phyloP scores from a whole-genome alignment of 176 grass and related monocot genomes.

The Eragrostis curvula region DNA sequence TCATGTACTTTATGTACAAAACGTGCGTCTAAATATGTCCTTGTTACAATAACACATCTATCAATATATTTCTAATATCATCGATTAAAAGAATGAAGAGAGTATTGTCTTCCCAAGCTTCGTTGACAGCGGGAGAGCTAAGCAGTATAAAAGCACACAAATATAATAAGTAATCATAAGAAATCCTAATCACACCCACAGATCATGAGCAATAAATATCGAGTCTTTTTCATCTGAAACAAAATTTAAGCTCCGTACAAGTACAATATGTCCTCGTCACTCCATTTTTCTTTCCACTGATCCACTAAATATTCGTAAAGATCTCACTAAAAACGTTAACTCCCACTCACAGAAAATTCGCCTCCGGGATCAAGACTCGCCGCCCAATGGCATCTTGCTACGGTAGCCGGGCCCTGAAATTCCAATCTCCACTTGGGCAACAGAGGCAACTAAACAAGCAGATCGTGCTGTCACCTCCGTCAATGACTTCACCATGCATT shows the following conservation, averaged over 20 bases:
- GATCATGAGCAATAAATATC: not conserved
- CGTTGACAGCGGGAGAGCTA: not conserved
- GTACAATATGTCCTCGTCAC: not conserved
- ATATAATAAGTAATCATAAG: too few relatives aligned
- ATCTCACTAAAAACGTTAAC: not conserved
- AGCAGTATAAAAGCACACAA: too few relatives aligned
- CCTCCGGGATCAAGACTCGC: not conserved
- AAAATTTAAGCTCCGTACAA: not conserved
- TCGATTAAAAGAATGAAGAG: not conserved
- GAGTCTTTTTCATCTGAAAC: not conserved
- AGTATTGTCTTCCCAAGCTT: too few relatives aligned
- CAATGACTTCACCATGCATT: slow-evolving; percentile 15
- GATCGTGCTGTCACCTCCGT: slow-evolving; percentile 32
- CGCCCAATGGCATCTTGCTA: slow-evolving; percentile 45
- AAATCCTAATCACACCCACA: too few relatives aligned
- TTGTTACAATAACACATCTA: too few relatives aligned
- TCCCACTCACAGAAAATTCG: not conserved
- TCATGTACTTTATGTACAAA: not conserved
- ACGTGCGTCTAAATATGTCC: too few relatives aligned
- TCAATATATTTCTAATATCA: too few relatives aligned
- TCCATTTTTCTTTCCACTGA: not conserved
- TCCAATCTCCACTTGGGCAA: slow-evolving; percentile 37
- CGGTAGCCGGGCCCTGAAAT: slow-evolving; percentile 8
- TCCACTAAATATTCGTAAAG: not conserved
- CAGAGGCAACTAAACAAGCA: slow-evolving; percentile 35